These are phyloP conservation scores for Trichophyton rubrum DNA, from an alignment of 2,329 filamentous ascomycete species.

Conservation along the genomic window DNA sequence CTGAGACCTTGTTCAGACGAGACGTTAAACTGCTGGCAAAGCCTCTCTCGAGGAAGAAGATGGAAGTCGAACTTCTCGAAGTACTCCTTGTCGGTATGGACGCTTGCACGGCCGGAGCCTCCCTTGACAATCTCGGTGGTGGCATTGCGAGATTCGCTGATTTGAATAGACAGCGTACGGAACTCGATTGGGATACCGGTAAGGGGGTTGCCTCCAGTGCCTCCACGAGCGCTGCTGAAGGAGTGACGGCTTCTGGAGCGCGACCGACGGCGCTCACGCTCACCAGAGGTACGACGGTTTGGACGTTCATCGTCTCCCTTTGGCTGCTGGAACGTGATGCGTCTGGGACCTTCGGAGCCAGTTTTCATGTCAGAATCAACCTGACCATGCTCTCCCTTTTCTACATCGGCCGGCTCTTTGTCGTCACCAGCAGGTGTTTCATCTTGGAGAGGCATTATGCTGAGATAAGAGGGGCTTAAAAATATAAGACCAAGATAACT, in stretches of 20 bases:
- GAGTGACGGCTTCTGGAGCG: constrained; percentile 8
- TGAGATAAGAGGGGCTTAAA: background rate
- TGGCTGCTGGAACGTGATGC: constrained; percentile 5
- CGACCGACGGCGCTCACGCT: constrained; percentile 4
- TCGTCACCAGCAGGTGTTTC: background rate
- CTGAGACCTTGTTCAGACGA: constrained; percentile 49
- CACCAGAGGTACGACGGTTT: constrained; percentile 4
- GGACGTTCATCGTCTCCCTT: background rate
- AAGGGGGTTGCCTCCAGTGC: constrained; percentile 9
- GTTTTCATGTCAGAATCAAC: background rate
- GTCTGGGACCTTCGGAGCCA: background rate
- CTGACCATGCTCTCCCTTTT: background rate
- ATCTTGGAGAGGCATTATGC: constrained; percentile 4
- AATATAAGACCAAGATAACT: background rate
- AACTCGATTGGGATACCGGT: constrained; percentile 26
- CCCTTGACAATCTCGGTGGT: constrained; percentile 18
- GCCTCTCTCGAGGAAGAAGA: constrained; percentile 43
- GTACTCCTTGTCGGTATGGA: constrained; percentile 33
- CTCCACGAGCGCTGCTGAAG: constrained; percentile 6
- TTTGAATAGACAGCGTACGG: constrained; percentile 28
- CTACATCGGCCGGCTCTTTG: constrained; percentile 4
- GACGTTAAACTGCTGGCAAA: constrained; percentile 47
- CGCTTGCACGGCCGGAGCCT: constrained; percentile 18
- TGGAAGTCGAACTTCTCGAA: constrained; percentile 58
- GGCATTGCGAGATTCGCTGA: constrained; percentile 27